Percentiles rank a stretch among this genome's conserved stretches.
phyloP scores from a whole-genome alignment of 768 basidiomycete genomes.

The Mycena floridula region DNA sequence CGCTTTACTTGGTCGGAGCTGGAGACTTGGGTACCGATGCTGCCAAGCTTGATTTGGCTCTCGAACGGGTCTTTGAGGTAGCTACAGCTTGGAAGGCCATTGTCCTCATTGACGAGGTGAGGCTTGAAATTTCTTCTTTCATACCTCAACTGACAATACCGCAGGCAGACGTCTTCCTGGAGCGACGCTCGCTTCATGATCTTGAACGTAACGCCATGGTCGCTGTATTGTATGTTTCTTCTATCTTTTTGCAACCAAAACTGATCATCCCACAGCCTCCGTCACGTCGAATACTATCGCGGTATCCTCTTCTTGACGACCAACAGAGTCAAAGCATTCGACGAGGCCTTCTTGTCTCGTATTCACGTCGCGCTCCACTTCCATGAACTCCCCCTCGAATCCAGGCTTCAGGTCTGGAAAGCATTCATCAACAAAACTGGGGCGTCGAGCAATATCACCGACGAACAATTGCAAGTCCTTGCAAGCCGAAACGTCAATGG shows the following conservation, averaged over 20 bases:
- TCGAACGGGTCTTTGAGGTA: constrained; percentile 43
- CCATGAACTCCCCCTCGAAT: constrained; percentile 45
- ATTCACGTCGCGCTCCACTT: constrained; percentile 65
- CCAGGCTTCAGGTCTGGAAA: constrained; percentile 55
- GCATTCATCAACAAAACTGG: constrained; percentile 50
- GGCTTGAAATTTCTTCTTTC: not conserved
- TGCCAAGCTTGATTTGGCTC: constrained; percentile 31
- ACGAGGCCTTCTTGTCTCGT: constrained; percentile 64
- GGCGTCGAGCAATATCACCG: constrained; percentile 27
- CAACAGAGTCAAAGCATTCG: constrained; percentile 53
- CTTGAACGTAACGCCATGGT: constrained; percentile 68
- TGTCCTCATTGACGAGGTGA: constrained; percentile 48
- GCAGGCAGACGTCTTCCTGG: constrained; percentile 65
- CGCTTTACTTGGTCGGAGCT: constrained; percentile 48
- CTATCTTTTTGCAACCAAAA: constrained; percentile 7
- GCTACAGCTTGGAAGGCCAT: constrained; percentile 59
- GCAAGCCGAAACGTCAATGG: constrained; percentile 53
- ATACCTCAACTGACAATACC: not conserved
- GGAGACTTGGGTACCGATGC: constrained; percentile 49
- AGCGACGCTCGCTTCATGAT: constrained; percentile 59
- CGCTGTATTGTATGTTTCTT: constrained; percentile 47
- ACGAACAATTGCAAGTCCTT: constrained; percentile 37
- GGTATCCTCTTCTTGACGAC: constrained; percentile 54
- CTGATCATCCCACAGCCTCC: constrained; percentile 32
- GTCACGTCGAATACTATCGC: constrained; percentile 52